phyloP scores from a whole-genome alignment of 352 stramenopile genomes.

The Elongisporangium prolatum region DNA sequence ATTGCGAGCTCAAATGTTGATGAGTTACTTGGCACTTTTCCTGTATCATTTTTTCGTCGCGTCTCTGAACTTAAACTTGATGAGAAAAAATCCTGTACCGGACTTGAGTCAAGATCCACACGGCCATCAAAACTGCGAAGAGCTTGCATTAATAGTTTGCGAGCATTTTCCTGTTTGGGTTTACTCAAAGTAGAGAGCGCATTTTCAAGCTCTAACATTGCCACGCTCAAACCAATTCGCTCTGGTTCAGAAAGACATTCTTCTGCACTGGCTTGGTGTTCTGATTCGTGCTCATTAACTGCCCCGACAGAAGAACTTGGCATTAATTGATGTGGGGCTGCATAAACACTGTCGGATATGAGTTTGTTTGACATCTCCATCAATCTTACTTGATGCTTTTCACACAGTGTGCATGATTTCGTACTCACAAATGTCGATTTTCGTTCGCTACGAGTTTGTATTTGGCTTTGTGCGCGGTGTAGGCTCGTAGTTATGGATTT shows the following conservation, averaged over 20 bases:
- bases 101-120: slow-evolving; percentile 4
- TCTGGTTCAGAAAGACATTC: slow-evolving; percentile 29
- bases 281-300: slow-evolving; percentile 10
- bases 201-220: slow-evolving; percentile 46
- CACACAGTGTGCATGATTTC: slow-evolving; percentile 32
- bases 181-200: slow-evolving; percentile 31
- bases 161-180: slow-evolving; percentile 27
- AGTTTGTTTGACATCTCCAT: slow-evolving; percentile 39
- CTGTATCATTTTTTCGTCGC: neutral
- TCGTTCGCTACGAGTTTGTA: slow-evolving; percentile 15
- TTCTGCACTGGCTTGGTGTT: neutral
- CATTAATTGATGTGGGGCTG: too few relatives aligned
- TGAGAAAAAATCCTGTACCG: slow-evolving; percentile 3
- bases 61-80: neutral
- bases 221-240: slow-evolving; percentile 22
- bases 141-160: slow-evolving; percentile 10
- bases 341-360: slow-evolving; percentile 10
- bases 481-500: slow-evolving; percentile 28
- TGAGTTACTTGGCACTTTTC: slow-evolving; percentile 2
- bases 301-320: slow-evolving; percentile 1
- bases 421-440: neutral
- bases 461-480: slow-evolving; percentile 22
- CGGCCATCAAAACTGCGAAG: slow-evolving; percentile 17
- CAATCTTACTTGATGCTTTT: slow-evolving; percentile 47
- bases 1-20: slow-evolving; percentile 7